Conservation (phyloP, 2,329 filamentous ascomycete genomes). For the Claviceps sorghi region DNA sequence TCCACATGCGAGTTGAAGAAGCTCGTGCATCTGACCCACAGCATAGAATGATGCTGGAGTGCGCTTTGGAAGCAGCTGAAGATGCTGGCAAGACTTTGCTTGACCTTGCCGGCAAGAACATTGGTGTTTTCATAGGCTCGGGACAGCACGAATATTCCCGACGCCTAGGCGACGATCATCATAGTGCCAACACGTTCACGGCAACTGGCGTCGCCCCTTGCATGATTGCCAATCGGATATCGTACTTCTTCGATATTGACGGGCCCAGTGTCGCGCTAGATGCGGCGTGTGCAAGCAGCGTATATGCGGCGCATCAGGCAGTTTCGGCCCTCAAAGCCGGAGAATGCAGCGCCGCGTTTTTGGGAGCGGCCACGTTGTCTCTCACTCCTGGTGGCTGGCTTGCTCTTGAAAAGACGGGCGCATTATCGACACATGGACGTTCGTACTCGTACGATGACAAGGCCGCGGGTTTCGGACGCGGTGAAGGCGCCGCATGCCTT, state of each 20-base stretch:
- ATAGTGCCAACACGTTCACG: not conserved
- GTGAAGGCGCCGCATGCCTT: slow-evolving; percentile 28
- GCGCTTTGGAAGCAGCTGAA: slow-evolving; percentile 33
- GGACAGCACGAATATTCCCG: slow-evolving; percentile 2
- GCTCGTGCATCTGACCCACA: slow-evolving; percentile 30
- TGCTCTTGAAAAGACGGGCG: slow-evolving; percentile 4
- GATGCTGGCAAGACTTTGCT: slow-evolving; percentile 31
- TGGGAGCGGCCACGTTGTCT: slow-evolving; percentile 9
- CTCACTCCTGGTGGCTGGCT: slow-evolving; percentile 8
- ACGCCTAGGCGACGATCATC: not conserved
- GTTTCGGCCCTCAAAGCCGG: slow-evolving; percentile 3
- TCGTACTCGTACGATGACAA: slow-evolving; percentile 21
- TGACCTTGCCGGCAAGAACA: slow-evolving; percentile 26
- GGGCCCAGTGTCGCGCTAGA: slow-evolving; percentile 19
- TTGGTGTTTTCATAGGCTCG: slow-evolving; percentile 24
- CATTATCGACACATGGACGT: slow-evolving; percentile 13
- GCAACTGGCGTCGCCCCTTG: slow-evolving; percentile 4
- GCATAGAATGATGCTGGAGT: slow-evolving; percentile 32
- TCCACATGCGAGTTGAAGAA: slow-evolving; percentile 27
- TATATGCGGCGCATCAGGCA: slow-evolving; percentile 20
- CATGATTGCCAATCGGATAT: slow-evolving; percentile 10
- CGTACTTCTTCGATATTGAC: slow-evolving; percentile 10
- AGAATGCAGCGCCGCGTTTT: slow-evolving; percentile 6
- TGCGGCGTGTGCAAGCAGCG: slow-evolving; percentile 23
- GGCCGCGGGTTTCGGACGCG: slow-evolving; percentile 30